These are phyloP conservation scores for Canavalia gladiata DNA, from an alignment of 306 rosid species.

Conservation along the genomic window DNA sequence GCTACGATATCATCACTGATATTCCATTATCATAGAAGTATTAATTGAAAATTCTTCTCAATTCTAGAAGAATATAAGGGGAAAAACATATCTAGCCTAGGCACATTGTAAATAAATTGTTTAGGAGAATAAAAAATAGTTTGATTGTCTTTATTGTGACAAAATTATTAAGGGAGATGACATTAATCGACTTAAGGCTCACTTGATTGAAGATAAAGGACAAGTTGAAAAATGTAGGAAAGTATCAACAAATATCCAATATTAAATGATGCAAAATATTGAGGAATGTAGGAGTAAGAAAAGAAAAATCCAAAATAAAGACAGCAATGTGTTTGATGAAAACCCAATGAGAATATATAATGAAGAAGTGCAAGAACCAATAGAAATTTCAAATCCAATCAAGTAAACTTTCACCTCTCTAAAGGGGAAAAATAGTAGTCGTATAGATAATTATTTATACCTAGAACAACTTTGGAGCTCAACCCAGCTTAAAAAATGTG, in stretches of 20 bases:
- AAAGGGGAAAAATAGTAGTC: neutral
- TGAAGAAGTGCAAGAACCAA: neutral
- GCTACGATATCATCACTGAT: neutral
- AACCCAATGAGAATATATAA: neutral
- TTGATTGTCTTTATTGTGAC: neutral
- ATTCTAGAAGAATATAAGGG: neutral
- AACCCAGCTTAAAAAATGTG: neutral
- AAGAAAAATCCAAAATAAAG: neutral
- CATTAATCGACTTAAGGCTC: neutral
- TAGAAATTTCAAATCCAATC: neutral
- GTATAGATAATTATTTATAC: neutral
- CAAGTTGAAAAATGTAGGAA: neutral
- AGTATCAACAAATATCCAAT: neutral
- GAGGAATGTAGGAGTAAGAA: neutral
- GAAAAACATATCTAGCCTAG: neutral
- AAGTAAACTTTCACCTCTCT: too few species aligned
- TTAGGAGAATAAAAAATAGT: neutral
- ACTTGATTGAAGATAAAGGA: neutral
- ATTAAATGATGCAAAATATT: constrained; percentile 5
- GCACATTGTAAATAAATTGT: neutral
- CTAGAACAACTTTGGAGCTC: neutral
- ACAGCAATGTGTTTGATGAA: neutral
- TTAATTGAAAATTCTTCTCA: neutral
- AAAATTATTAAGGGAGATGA: neutral
- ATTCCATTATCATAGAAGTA: neutral